phyloP scores from a whole-genome alignment of 192 early-diverging fungal genomes.

The Jimgerdemannia lactiflua region DNA sequence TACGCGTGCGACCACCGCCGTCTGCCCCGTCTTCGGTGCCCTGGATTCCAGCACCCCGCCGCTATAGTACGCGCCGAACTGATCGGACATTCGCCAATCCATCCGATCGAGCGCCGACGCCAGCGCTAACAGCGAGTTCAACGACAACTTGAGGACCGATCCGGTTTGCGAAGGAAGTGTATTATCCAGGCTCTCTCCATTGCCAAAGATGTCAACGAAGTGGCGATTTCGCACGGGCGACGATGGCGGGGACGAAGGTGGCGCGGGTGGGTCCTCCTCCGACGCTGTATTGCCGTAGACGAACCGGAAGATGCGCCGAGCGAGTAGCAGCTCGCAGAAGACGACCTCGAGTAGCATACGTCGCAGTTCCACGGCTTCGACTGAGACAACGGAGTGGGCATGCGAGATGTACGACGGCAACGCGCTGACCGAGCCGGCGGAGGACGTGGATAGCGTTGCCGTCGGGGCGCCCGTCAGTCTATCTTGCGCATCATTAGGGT shows the following conservation, averaged over 20 bases:
- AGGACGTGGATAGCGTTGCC: too few species aligned
- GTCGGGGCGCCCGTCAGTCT: too few species aligned
- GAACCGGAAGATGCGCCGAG: background rate
- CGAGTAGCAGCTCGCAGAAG: background rate
- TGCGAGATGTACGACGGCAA: background rate
- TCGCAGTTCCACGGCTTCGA: background rate
- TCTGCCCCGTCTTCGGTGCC: conserved; percentile 17
- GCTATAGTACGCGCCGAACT: conserved; percentile 9
- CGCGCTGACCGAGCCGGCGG: too few species aligned
- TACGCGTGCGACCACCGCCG: conserved; percentile 10
- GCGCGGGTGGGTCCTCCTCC: background rate
- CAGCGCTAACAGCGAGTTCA: conserved; percentile 15
- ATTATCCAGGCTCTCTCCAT: conserved; percentile 16
- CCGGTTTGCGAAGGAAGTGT: conserved; percentile 17
- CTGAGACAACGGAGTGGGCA: background rate
- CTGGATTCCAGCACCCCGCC: background rate
- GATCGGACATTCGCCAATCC: conserved; percentile 16
- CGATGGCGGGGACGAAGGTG: background rate
- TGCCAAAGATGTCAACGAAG: conserved; percentile 14
- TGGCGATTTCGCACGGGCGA: background rate
- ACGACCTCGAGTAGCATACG: background rate
- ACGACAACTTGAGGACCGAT: conserved; percentile 14
- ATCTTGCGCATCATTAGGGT: background rate
- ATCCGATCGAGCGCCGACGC: conserved; percentile 19
- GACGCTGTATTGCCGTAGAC: background rate